Conservation (phyloP, 2,329 filamentous ascomycete species). For the Leptoxyphium fumago region DNA sequence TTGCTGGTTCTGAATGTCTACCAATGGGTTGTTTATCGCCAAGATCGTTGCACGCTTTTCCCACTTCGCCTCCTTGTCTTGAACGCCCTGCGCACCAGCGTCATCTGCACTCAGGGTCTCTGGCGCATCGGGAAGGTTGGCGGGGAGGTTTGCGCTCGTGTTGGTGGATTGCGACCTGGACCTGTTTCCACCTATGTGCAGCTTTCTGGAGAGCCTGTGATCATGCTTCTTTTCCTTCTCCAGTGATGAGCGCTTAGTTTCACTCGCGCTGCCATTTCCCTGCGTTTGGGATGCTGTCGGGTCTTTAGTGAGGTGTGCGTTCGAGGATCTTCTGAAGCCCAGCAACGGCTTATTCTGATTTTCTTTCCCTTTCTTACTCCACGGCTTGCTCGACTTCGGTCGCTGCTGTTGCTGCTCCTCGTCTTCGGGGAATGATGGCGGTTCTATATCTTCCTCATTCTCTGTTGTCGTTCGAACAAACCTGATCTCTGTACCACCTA, state of each 20-base stretch:
- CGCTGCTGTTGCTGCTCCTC: slow-evolving; percentile 4
- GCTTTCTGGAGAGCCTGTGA: slow-evolving; percentile 45
- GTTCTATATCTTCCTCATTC: slow-evolving; percentile 62
- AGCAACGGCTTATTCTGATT: slow-evolving; percentile 17
- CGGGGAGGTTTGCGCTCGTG: slow-evolving; percentile 60
- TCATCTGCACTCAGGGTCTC: slow-evolving; percentile 40
- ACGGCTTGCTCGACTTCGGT: not conserved
- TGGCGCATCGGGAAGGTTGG: slow-evolving; percentile 70
- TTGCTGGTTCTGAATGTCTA: slow-evolving; percentile 16
- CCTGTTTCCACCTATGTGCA: slow-evolving; percentile 6
- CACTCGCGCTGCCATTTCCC: slow-evolving; percentile 4
- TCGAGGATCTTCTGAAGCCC: slow-evolving; percentile 21
- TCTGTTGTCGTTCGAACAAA: slow-evolving; percentile 76
- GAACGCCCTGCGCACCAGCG: slow-evolving; percentile 25
- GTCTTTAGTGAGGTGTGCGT: slow-evolving; percentile 14
- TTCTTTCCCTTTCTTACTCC: slow-evolving; percentile 1
- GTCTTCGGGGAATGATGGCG: slow-evolving; percentile 42
- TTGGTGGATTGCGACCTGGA: slow-evolving; percentile 35
- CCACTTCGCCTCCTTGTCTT: slow-evolving; percentile 61
- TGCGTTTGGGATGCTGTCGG: slow-evolving; percentile 1
- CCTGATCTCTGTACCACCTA: slow-evolving; percentile 49
- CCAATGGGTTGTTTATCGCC: slow-evolving; percentile 40
- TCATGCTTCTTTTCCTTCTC: slow-evolving; percentile 40
- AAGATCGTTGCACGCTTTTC: slow-evolving; percentile 86
- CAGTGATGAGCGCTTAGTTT: slow-evolving; percentile 12